Evolutionary conservation across 345 rosid species (phyloP).

Genomic region (Durio zibethinus): DNA sequence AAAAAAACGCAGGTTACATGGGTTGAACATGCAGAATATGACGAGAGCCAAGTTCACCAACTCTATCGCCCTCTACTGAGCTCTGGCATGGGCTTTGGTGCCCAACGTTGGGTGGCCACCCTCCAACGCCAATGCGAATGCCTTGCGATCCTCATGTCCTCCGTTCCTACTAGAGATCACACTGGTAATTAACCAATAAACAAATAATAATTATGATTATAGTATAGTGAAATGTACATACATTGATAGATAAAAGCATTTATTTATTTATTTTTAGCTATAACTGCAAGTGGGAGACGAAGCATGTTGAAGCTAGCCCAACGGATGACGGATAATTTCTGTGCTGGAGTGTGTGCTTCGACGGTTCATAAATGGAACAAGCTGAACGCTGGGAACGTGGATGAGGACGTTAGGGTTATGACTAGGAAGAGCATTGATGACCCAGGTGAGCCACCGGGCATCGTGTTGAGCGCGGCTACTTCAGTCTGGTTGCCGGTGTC

Average conservation of each 20-base stretch:
- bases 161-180: conserved; percentile 54
- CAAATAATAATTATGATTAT: too few species aligned
- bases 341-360: conserved; percentile 91
- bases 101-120: conserved; percentile 88
- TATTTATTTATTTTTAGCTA: conserved; percentile 17
- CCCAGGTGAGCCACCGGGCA: conserved; percentile 97
- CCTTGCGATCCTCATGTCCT: conserved; percentile 87
- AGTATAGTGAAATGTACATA: background rate
- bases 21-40: conserved; percentile 97
- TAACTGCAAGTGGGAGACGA: conserved; percentile 61
- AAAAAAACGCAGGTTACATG: conserved; percentile 67
- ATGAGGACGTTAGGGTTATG: conserved; percentile 86
- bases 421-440: conserved; percentile 76
- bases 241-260: background rate
- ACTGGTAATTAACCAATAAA: conserved; percentile 33
- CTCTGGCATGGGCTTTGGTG: conserved; percentile 86
- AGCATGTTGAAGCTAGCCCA: conserved; percentile 96
- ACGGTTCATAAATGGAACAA: conserved; percentile 86
- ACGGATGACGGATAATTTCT: conserved; percentile 91
- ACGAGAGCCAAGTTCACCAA: conserved; percentile 63
- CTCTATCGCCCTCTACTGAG: conserved; percentile 61
- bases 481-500: conserved; percentile 90
- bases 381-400: conserved; percentile 61
- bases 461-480: conserved; percentile 82
- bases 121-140: conserved; percentile 94